Evolutionary conservation across 164 flowering plant species (phyloP).

Genomic region (Vitis rupestris): DNA sequence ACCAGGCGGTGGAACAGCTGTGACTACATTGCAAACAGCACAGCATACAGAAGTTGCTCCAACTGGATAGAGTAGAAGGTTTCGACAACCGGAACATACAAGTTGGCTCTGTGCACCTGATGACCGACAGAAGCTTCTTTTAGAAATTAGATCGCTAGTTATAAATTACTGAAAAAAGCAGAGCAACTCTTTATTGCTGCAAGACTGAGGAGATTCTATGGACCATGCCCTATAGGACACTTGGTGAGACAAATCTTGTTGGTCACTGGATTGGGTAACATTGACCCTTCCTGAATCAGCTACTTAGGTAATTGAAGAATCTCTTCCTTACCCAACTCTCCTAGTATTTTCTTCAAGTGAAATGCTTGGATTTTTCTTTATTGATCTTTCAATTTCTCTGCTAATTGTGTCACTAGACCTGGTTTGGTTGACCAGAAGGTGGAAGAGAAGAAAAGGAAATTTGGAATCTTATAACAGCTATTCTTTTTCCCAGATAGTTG

Average conservation of each 20-base stretch:
- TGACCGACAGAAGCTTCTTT: constrained; percentile 1
- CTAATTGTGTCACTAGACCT: neutral
- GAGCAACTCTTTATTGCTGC: no score
- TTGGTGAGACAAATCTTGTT: no score
- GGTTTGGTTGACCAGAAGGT: neutral
- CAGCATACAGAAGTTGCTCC: constrained; percentile 94
- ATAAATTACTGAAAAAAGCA: neutral
- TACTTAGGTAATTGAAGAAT: no score
- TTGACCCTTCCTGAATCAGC: no score
- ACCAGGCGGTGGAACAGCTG: constrained; percentile 93
- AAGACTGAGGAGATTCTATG: no score
- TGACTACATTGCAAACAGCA: constrained; percentile 93
- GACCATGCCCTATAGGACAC: no score
- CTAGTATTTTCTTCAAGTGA: no score
- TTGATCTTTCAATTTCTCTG: no score
- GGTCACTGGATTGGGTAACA: no score
- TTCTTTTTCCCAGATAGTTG: neutral
- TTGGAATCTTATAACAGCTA: neutral
- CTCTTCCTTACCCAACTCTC: no score
- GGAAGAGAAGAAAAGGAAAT: neutral
- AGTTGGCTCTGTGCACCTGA: constrained; percentile 83
- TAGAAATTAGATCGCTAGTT: neutral
- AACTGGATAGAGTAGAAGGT: constrained; percentile 74
- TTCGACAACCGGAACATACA: constrained; percentile 91
- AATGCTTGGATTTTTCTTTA: no score